Percentiles rank a stretch among this genome's conserved stretches.
phyloP scores from a whole-genome alignment of 352 stramenopile genomes.

The Porosira glacialis region DNA sequence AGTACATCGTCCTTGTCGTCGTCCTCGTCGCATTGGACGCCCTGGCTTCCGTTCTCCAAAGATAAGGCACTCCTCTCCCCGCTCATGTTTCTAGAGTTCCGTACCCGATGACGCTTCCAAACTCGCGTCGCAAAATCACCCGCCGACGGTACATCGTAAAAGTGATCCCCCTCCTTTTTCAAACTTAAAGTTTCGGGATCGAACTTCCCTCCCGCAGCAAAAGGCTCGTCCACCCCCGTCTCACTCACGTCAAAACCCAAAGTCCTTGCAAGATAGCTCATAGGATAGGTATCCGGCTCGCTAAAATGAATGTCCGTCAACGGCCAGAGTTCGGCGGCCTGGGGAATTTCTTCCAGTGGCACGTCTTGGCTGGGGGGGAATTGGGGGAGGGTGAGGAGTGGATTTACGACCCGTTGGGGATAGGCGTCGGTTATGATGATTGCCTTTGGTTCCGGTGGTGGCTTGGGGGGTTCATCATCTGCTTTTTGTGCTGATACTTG shows the following conservation, averaged over 20 bases:
- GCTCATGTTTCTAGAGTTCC: neutral
- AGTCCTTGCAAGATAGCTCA: slow-evolving; percentile 63
- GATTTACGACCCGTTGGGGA: slow-evolving; percentile 61
- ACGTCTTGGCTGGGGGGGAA: slow-evolving; percentile 20
- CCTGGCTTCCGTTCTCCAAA: neutral
- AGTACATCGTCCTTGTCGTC: slow-evolving; percentile 15
- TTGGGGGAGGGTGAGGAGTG: slow-evolving; percentile 54
- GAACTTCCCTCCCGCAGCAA: slow-evolving; percentile 28
- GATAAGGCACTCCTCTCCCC: neutral
- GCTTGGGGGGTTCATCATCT: neutral
- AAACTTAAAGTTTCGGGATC: slow-evolving; percentile 20
- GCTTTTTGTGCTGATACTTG: too few relatives aligned
- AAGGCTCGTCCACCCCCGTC: slow-evolving; percentile 13
- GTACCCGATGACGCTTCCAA: slow-evolving; percentile 6
- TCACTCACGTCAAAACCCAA: slow-evolving; percentile 69
- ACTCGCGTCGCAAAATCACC: slow-evolving; percentile 14
- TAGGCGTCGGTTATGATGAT: slow-evolving; percentile 50
- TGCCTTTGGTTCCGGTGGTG: slow-evolving; percentile 4
- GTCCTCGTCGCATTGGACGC: neutral
- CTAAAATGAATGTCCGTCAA: slow-evolving; percentile 54
- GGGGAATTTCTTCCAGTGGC: slow-evolving; percentile 43
- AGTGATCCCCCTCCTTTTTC: slow-evolving; percentile 4
- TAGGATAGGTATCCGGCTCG: slow-evolving; percentile 67
- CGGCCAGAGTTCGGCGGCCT: slow-evolving; percentile 56
- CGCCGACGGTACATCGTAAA: neutral